These are phyloP conservation scores for Aspergillus latus DNA, from an alignment of 2,329 filamentous ascomycete genomes.

Conservation along the genomic window DNA sequence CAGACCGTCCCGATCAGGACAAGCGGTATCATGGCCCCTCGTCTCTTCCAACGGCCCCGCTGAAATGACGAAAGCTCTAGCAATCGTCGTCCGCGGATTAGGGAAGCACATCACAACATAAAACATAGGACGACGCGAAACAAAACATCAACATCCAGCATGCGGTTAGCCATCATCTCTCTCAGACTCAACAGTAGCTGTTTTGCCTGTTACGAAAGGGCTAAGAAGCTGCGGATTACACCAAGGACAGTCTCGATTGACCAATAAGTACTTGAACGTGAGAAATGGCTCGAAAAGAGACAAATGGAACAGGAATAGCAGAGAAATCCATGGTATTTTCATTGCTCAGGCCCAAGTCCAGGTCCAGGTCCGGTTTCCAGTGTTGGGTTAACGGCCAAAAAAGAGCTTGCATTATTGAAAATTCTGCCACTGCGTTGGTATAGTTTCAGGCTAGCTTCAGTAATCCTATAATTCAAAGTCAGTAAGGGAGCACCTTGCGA, in stretches of 20 bases:
- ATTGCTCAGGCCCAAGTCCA: constrained; percentile 11
- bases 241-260: constrained; percentile 29
- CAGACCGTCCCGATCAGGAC: constrained; percentile 24
- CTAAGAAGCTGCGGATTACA: constrained; percentile 26
- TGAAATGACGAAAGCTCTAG: constrained; percentile 15
- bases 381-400: constrained; percentile 8
- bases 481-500: not conserved
- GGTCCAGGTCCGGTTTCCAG: constrained; percentile 4
- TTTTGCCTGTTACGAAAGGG: constrained; percentile 21
- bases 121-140: constrained; percentile 9
- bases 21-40: constrained; percentile 18
- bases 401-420: constrained; percentile 9
- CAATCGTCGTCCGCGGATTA: constrained; percentile 7
- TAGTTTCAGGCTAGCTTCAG: constrained; percentile 4
- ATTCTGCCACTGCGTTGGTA: constrained; percentile 11
- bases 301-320: constrained; percentile 8
- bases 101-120: constrained; percentile 2
- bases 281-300: constrained; percentile 15
- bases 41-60: constrained; percentile 25
- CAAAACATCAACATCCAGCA: constrained; percentile 13
- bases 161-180: constrained; percentile 15
- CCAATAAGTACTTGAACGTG: constrained; percentile 31
- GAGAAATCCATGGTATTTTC: constrained; percentile 12
- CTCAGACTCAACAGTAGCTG: constrained; percentile 16
- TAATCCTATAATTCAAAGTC: constrained; percentile 5